These are phyloP conservation scores for Gracilariopsis chorda DNA, from an alignment of 23 red algal genomes.

Conservation along the genomic window DNA sequence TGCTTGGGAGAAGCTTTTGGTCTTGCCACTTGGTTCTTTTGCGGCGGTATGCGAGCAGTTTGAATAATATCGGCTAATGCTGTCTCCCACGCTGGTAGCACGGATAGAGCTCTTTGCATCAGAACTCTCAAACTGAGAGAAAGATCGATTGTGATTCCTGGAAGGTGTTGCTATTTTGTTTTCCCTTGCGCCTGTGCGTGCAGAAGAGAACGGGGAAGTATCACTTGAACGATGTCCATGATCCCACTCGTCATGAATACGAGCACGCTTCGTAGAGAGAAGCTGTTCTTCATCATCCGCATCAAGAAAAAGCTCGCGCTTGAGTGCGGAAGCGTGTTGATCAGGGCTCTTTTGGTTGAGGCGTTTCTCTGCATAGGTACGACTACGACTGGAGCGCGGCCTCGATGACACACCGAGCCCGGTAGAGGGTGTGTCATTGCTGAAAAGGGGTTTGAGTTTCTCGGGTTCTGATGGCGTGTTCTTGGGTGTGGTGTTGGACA, in stretches of 20 bases:
- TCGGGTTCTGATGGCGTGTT: too few relatives aligned
- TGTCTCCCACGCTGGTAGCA: background rate
- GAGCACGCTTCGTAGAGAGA: background rate
- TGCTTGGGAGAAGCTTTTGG: background rate
- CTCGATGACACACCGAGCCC: background rate
- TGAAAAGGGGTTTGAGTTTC: background rate
- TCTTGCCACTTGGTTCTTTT: background rate
- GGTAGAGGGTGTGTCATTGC: background rate
- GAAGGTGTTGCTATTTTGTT: background rate
- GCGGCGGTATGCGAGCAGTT: background rate
- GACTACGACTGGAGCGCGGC: background rate
- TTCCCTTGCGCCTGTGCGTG: background rate
- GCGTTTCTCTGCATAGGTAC: background rate
- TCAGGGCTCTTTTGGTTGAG: background rate
- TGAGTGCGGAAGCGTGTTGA: background rate
- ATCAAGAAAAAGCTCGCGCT: conserved; percentile 9
- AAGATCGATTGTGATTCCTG: too few relatives aligned
- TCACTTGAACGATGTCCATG: background rate
- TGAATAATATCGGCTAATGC: background rate
- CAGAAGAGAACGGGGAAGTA: background rate
- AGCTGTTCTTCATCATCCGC: conserved; percentile 2
- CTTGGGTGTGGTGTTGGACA: background rate
- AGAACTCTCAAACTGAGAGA: too few relatives aligned
- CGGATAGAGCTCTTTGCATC: background rate
- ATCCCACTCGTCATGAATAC: background rate